Conservation (phyloP, 805 yeast species). For the Kodamaea kaohsiungensis region DNA sequence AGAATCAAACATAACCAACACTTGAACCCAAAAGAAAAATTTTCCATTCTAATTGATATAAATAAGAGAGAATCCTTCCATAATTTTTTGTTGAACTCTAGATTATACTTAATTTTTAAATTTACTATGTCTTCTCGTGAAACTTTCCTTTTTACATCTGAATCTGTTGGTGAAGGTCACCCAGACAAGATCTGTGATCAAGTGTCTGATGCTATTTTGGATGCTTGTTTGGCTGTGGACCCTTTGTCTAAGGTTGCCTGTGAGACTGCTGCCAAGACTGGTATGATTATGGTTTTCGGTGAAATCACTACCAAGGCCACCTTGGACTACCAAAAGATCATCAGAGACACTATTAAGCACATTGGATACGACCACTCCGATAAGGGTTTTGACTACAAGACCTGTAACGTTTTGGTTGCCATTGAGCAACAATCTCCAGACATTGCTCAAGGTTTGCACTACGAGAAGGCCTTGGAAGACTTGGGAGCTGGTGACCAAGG, state of each 20-base stretch:
- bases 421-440: constrained; percentile 99
- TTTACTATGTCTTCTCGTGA: not conserved
- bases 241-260: constrained; percentile 99
- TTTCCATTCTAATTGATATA: not conserved
- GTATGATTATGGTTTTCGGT: constrained; percentile 99
- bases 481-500: constrained; percentile 99
- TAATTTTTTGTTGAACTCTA: not conserved
- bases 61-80: not conserved
- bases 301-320: constrained; percentile 97
- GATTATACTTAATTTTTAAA: not conserved
- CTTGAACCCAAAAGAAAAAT: constrained; percentile 1
- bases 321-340: constrained; percentile 94
- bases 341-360: constrained; percentile 97
- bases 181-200: constrained; percentile 98
- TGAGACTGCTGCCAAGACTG: constrained; percentile 99
- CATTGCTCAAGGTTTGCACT: constrained; percentile 98
- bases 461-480: constrained; percentile 92
- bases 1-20: not conserved
- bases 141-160: constrained; percentile 71
- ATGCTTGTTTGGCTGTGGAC: constrained; percentile 93
- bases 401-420: constrained; percentile 98
- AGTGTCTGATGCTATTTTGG: constrained; percentile 96
- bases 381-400: constrained; percentile 98
- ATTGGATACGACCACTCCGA: constrained; percentile 96
- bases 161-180: constrained; percentile 93